Evolutionary conservation across 1,284 basidiomycete genomes (phyloP).

Genomic region (Pseudomicrostroma phylloplanum): DNA sequence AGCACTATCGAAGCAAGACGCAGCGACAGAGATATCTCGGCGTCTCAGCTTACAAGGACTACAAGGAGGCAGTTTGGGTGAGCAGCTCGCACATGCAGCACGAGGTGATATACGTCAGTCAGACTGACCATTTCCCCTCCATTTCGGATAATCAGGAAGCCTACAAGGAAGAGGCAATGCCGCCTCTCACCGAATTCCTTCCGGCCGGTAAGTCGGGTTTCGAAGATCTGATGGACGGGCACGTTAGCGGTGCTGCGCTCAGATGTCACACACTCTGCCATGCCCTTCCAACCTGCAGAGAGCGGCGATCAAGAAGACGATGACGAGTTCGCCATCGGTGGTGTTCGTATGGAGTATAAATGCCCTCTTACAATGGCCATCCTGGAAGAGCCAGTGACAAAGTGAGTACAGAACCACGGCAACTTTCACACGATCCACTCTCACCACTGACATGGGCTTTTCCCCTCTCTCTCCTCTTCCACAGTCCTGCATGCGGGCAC

Average conservation of each 20-base stretch:
- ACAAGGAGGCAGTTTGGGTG: not conserved
- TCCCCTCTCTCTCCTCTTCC: too few species aligned
- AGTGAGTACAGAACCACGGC: too few species aligned
- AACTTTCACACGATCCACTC: too few species aligned
- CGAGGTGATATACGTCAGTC: too few species aligned
- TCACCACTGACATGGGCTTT: too few species aligned
- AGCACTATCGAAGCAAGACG: not conserved
- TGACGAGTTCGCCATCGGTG: not conserved
- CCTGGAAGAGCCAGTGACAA: not conserved
- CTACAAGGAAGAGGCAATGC: not conserved
- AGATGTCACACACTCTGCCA: too few species aligned
- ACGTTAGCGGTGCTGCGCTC: too few species aligned
- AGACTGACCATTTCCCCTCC: too few species aligned
- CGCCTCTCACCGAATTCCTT: not conserved
- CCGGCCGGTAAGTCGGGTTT: too few species aligned
- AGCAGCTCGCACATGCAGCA: too few species aligned
- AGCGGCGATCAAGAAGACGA: not conserved
- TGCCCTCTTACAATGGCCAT: constrained; percentile 5
- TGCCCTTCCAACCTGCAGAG: not conserved
- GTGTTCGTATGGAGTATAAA: not conserved
- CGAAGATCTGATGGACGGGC: too few species aligned
- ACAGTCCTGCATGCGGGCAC: not conserved
- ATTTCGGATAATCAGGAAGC: not conserved
- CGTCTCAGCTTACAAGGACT: not conserved
- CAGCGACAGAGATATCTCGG: not conserved